A percentile compares a stretch with the other conserved stretches of the same genome.
Conservation (phyloP, 2,329 filamentous ascomycete genomes). For the Sclerotinia glacialis region DNA sequence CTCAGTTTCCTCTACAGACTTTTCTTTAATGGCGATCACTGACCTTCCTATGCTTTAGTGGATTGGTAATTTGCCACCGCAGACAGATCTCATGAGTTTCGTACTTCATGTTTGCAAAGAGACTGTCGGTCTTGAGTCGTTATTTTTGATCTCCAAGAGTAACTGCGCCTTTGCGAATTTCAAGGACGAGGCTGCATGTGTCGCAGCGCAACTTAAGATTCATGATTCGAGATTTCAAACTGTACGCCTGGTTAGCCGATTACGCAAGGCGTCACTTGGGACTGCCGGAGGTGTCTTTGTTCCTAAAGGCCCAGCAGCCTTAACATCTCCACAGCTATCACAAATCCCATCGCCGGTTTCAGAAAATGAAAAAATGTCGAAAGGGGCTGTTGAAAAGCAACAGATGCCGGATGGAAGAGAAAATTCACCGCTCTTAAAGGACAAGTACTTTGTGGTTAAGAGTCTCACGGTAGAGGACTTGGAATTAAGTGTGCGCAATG, state of each 20-base stretch:
- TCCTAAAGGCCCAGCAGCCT: slow-evolving; percentile 37
- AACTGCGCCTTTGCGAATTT: slow-evolving; percentile 98
- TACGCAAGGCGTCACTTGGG: slow-evolving; percentile 57
- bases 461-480: slow-evolving; percentile 89
- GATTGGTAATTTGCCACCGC: slow-evolving; percentile 90
- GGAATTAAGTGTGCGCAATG: slow-evolving; percentile 80
- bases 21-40: background rate
- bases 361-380: slow-evolving; percentile 39
- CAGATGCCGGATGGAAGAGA: slow-evolving; percentile 21
- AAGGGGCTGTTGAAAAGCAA: slow-evolving; percentile 22
- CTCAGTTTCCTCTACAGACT: background rate
- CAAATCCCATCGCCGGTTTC: slow-evolving; percentile 31
- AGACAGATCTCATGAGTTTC: slow-evolving; percentile 76
- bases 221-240: slow-evolving; percentile 89
- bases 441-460: slow-evolving; percentile 90
- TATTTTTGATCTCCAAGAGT: slow-evolving; percentile 94
- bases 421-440: slow-evolving; percentile 44
- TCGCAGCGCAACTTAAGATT: slow-evolving; percentile 74
- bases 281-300: slow-evolving; percentile 35
- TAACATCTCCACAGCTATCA: slow-evolving; percentile 30
- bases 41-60: slow-evolving; percentile 47
- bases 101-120: slow-evolving; percentile 88
- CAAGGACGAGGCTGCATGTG: slow-evolving; percentile 72
- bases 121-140: slow-evolving; percentile 71
- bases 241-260: slow-evolving; percentile 78